A percentile compares a stretch with the other conserved stretches of the same genome.
Evolutionary conservation across 2,329 filamentous ascomycete genomes (phyloP).

Genomic region (Diplodia scrobiculata): DNA sequence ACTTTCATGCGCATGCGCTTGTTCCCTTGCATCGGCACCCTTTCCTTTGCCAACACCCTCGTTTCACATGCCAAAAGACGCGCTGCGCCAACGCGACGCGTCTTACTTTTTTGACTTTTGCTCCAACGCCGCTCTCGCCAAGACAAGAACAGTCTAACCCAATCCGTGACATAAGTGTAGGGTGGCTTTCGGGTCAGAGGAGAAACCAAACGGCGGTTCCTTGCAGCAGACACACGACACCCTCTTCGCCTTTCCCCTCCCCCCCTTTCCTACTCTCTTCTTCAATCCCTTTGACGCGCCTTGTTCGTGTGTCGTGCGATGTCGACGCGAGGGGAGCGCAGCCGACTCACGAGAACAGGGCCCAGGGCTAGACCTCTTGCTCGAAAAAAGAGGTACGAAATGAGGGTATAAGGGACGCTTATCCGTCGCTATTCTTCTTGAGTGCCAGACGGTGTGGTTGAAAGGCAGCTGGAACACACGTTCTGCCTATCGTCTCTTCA

Average conservation of each 20-base stretch:
- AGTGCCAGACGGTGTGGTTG: background rate
- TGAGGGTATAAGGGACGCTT: conserved; percentile 1
- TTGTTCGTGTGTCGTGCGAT: conserved; percentile 15
- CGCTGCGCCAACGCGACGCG: conserved; percentile 6
- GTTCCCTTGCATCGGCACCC: conserved; percentile 9
- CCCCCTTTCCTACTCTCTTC: background rate
- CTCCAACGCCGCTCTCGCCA: background rate
- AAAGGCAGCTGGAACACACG: background rate
- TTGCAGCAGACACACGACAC: conserved; percentile 9
- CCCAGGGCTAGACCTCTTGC: background rate
- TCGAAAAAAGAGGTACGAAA: background rate
- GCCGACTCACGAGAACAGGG: conserved; percentile 8
- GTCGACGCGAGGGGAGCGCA: conserved; percentile 1
- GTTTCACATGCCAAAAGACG: conserved; percentile 11
- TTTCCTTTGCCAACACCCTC: background rate
- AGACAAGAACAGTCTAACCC: background rate
- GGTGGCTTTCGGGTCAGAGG: background rate
- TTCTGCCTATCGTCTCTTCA: background rate
- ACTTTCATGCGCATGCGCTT: background rate
- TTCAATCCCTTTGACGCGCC: conserved; percentile 1
- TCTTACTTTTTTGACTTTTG: background rate
- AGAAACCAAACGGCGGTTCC: background rate
- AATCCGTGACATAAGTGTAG: background rate
- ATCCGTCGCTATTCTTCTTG: background rate
- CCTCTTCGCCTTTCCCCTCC: background rate